Evolutionary conservation across 192 early-diverging fungal species (phyloP).

Genomic region (Entomortierella chlamydospora): DNA sequence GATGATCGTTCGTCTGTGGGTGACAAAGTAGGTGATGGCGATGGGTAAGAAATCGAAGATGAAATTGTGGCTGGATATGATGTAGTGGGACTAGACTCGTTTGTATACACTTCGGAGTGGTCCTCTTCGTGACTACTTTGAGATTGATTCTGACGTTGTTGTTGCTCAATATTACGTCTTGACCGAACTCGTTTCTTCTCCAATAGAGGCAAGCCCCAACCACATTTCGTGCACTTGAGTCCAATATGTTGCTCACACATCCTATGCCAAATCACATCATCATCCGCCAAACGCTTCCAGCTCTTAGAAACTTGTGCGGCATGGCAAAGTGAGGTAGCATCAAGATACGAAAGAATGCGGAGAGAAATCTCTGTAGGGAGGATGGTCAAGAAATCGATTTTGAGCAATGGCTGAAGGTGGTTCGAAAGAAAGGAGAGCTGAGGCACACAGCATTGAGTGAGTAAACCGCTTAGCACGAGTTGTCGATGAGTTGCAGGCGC

Average conservation of each 20-base stretch:
- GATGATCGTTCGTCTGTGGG: constrained; percentile 2
- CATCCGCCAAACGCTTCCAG: constrained; percentile 89
- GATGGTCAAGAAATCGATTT: constrained; percentile 85
- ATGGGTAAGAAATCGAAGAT: constrained; percentile 16
- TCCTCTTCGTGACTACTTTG: constrained; percentile 11
- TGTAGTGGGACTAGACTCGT: no score
- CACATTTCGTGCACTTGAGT: constrained; percentile 94
- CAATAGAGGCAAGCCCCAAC: constrained; percentile 95
- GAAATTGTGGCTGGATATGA: no score
- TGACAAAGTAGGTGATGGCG: constrained; percentile 19
- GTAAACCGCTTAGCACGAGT: constrained; percentile 79
- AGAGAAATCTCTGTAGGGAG: constrained; percentile 84
- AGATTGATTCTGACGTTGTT: constrained; percentile 14
- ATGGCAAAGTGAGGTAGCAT: constrained; percentile 90
- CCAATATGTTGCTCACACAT: constrained; percentile 99
- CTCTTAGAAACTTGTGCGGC: constrained; percentile 85
- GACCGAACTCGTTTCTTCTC: constrained; percentile 67
- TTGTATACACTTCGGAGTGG: constrained; percentile 12
- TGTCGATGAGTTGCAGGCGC: constrained; percentile 72
- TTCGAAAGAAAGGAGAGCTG: constrained; percentile 87
- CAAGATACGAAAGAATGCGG: constrained; percentile 88
- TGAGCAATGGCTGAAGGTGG: constrained; percentile 76
- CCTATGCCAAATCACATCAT: constrained; percentile 93
- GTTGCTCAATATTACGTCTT: constrained; percentile 36
- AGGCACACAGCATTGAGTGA: constrained; percentile 85